Conservation (phyloP, 805 yeast genomes). For the Saturnispora mendoncae region DNA sequence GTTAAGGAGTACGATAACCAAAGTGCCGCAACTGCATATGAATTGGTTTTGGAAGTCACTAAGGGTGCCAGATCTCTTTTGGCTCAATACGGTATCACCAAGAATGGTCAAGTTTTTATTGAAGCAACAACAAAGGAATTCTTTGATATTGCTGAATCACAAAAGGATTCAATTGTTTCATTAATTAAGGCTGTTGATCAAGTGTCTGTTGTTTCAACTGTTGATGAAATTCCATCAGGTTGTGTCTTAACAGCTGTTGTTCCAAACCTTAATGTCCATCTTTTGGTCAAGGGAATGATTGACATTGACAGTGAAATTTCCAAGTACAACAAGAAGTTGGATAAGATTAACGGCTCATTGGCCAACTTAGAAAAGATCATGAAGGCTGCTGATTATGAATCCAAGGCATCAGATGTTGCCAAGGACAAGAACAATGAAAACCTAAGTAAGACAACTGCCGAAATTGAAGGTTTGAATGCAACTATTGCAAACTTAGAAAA, state of each 20-base stretch:
- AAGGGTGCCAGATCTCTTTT: slow-evolving; percentile 87
- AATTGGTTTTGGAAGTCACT: slow-evolving; percentile 75
- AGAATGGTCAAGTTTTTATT: slow-evolving; percentile 79
- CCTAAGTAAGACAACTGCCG: slow-evolving; percentile 68
- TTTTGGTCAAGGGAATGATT: slow-evolving; percentile 88
- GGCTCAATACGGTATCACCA: slow-evolving; percentile 81
- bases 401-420: slow-evolving; percentile 77
- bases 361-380: slow-evolving; percentile 63
- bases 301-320: slow-evolving; percentile 85
- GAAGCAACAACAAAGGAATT: slow-evolving; percentile 49
- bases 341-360: slow-evolving; percentile 50
- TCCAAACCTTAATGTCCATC: slow-evolving; percentile 76
- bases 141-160: slow-evolving; percentile 49
- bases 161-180: slow-evolving; percentile 80
- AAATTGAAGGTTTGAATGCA: slow-evolving; percentile 80
- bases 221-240: slow-evolving; percentile 69
- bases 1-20: slow-evolving; percentile 51
- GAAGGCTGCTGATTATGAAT: slow-evolving; percentile 64
- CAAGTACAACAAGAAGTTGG: slow-evolving; percentile 73
- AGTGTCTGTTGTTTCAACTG: slow-evolving; percentile 51
- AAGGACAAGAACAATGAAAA: slow-evolving; percentile 65
- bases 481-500: slow-evolving; percentile 80
- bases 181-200: slow-evolving; percentile 84
- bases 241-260: slow-evolving; percentile 79
- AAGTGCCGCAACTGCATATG: slow-evolving; percentile 67